phyloP scores from a whole-genome alignment of 257 asterid genomes.

The Nicotiana tomentosiformis region DNA sequence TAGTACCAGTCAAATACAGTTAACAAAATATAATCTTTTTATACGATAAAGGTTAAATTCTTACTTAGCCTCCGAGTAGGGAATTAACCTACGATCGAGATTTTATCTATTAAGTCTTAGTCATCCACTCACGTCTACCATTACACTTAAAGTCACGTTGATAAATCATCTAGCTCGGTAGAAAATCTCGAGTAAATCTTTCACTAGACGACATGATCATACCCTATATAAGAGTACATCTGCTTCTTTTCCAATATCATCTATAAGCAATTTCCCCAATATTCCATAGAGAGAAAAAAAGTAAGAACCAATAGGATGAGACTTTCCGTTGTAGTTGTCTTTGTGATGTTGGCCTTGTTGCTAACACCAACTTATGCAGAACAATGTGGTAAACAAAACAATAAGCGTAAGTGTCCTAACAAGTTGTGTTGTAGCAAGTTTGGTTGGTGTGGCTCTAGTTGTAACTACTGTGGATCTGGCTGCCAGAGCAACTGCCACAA shows the following conservation, averaged over 20 bases:
- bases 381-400: not conserved
- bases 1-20: too few species aligned
- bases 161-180: not conserved
- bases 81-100: too few species aligned
- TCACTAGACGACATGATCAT: not conserved
- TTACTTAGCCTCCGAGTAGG: not conserved
- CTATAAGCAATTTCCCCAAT: not conserved
- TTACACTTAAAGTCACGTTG: not conserved
- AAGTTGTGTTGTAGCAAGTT: slow-evolving; percentile 9
- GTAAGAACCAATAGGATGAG: slow-evolving; percentile 18
- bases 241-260: not conserved
- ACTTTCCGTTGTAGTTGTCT: not conserved
- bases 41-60: not conserved
- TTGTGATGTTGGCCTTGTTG: slow-evolving; percentile 7
- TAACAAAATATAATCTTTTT: too few species aligned
- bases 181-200: not conserved
- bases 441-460: slow-evolving; percentile 7
- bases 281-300: not conserved
- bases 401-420: slow-evolving; percentile 1
- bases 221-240: not conserved
- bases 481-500: not conserved
- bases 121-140: not conserved
- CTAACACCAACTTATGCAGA: not conserved
- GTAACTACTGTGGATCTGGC: slow-evolving; percentile 8
- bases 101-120: too few species aligned